Evolutionary conservation across 192 early-diverging fungal species (phyloP), one percentile per base, ranked within the genome.

Genomic region (Gonapodya prolifera): DNA sequence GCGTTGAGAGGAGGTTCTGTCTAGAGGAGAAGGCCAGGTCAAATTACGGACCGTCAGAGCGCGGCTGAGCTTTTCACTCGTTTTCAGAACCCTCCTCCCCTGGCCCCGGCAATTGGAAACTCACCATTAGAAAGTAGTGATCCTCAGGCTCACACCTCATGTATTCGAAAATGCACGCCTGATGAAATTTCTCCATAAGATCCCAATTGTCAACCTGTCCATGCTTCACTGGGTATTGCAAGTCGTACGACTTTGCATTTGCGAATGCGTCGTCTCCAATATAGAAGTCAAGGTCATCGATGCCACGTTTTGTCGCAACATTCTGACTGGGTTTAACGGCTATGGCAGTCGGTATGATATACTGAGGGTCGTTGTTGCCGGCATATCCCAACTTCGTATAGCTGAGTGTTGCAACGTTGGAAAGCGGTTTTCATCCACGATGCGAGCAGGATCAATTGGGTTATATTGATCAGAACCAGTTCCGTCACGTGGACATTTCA

Each of bases 151-250:
- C 97, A 84, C 96, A 98, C 75, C 96, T 91, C 82, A 99, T 82
- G 83, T 98, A 96, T 85, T 99, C 94, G 86, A 98, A 99, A 75
- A 99, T 94, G 80, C 91, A 95, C 79, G 96, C 95, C 84, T 99
- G 96, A 93, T 97, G 96, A 87, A 94, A 99, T 78, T 96, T 91
- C 83, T 99, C 97, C 97, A 99, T 99, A 69, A 96, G 91, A 85
- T 99, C 97, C 96, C 96, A 99, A 87, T 98, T 97, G 35, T 96
- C 95, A 79, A 99, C 97, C 84, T 97, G 95, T 33, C 96, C 97
- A 79, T 99, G 97, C 28, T 96, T 89, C 80, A 98, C 94, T 29
- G 97, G 96, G 81, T 97, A 98, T 81, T 91, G 89, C 34, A 95
- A 84, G 8, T 87, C 89, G 81, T 96, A 95, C 17, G 94, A 92